These are phyloP conservation scores for Colletotrichum filicis DNA, from an alignment of 2,329 filamentous ascomycete species.

Conservation along the genomic window DNA sequence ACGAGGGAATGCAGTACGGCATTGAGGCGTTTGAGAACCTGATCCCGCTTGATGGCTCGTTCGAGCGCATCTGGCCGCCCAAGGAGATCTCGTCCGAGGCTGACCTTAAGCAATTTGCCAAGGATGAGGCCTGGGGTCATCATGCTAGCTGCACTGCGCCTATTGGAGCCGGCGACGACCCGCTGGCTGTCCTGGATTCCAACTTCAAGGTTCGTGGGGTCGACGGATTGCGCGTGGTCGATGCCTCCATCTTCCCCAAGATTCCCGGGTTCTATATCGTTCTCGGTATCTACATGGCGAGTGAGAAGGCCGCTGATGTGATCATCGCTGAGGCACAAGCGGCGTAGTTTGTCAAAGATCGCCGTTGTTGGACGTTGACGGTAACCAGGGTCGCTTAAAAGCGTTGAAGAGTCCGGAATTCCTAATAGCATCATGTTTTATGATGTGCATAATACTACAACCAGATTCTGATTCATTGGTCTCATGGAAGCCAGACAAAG, in stretches of 20 bases:
- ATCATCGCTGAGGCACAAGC: conserved; percentile 43
- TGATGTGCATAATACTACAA: too few relatives aligned
- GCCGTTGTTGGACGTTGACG: background rate
- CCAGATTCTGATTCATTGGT: too few relatives aligned
- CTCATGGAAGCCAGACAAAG: too few relatives aligned
- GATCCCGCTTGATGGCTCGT: conserved; percentile 50
- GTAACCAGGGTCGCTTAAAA: too few relatives aligned
- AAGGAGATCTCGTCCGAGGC: conserved; percentile 51
- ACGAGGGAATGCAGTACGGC: conserved; percentile 58
- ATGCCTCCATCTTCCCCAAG: conserved; percentile 67
- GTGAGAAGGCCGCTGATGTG: conserved; percentile 64
- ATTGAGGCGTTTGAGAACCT: conserved; percentile 51
- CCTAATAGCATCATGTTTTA: too few relatives aligned
- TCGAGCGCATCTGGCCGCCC: conserved; percentile 48
- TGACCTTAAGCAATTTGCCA: conserved; percentile 56
- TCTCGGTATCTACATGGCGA: conserved; percentile 63
- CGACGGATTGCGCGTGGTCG: conserved; percentile 67
- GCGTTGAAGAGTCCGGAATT: too few relatives aligned
- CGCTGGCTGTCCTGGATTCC: conserved; percentile 66
- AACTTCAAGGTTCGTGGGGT: conserved; percentile 68
- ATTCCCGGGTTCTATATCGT: conserved; percentile 59
- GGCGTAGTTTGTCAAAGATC: background rate
- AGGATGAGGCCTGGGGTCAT: conserved; percentile 62
- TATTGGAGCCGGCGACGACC: conserved; percentile 65
- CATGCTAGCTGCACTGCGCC: conserved; percentile 67